phyloP scores from a whole-genome alignment of 2,329 filamentous ascomycete species.

The Botrytis fabae region DNA sequence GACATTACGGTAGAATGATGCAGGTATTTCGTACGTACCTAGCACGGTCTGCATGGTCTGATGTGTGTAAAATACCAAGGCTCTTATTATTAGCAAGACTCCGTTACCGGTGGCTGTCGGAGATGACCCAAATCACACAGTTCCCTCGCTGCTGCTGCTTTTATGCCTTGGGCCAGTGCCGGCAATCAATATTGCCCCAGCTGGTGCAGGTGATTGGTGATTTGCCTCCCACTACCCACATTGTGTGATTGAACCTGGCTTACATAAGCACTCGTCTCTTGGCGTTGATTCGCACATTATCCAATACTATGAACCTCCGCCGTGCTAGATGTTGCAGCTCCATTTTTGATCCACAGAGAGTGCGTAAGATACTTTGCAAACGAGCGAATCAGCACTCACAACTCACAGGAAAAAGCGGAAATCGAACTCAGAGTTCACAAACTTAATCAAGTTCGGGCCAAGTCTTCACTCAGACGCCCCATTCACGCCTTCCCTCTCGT shows the following conservation, averaged over 20 bases:
- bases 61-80: neutral
- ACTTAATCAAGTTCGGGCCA: neutral
- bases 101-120: neutral
- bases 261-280: neutral
- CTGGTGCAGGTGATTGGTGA: too few species aligned
- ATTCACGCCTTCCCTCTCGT: neutral
- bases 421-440: neutral
- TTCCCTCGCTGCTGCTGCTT: neutral
- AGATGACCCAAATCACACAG: neutral
- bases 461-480: neutral
- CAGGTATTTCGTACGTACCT: neutral
- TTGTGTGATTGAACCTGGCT: neutral
- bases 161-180: too few species aligned
- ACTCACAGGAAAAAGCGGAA: neutral
- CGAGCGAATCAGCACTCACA: neutral
- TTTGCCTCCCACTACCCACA: too few species aligned
- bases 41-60: too few species aligned
- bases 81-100: neutral
- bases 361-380: neutral
- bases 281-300: neutral
- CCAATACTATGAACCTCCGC: neutral
- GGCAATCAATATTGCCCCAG: too few species aligned
- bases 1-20: neutral
- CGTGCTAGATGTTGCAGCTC: neutral
- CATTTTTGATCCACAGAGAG: constrained; percentile 1